Evolutionary conservation across 176 grass and related monocot genomes (phyloP).

Genomic region (Echinochloa phyllopogon): DNA sequence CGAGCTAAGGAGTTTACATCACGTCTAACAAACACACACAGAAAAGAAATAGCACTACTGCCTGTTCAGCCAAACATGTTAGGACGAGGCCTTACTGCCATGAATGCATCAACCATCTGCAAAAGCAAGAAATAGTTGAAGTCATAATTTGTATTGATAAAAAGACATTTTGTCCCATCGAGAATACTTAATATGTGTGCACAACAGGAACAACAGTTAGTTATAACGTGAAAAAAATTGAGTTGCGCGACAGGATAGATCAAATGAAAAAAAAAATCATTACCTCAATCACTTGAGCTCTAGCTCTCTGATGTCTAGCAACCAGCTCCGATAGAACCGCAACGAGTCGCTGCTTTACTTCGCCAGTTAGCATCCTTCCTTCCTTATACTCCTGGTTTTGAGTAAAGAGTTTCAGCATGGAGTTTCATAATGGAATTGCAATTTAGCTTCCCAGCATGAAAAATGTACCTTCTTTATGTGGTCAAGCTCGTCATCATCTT

Average conservation of each 20-base stretch:
- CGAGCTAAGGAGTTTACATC: no score
- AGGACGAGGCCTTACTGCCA: slow-evolving; percentile 79
- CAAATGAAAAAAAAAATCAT: neutral
- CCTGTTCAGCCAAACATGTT: slow-evolving; percentile 63
- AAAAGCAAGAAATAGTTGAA: slow-evolving; percentile 28
- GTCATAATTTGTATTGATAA: neutral
- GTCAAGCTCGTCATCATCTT: slow-evolving; percentile 73
- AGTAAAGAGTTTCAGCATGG: slow-evolving; percentile 13
- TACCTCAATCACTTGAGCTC: slow-evolving; percentile 76
- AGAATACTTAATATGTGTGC: neutral
- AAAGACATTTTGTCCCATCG: neutral
- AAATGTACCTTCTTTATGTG: slow-evolving; percentile 72
- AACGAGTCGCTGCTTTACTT: slow-evolving; percentile 68
- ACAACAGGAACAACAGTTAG: neutral
- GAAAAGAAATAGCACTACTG: no score
- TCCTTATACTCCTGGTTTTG: slow-evolving; percentile 72
- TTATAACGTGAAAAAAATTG: neutral
- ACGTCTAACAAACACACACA: no score
- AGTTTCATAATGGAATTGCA: neutral
- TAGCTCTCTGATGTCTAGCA: slow-evolving; percentile 65
- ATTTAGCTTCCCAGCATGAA: neutral
- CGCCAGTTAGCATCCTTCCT: slow-evolving; percentile 77
- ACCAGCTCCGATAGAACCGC: slow-evolving; percentile 63
- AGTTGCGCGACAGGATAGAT: neutral
- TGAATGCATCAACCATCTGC: slow-evolving; percentile 84